phyloP scores from a whole-genome alignment of 495 filamentous ascomycete species.

The Tuber calosporum region DNA sequence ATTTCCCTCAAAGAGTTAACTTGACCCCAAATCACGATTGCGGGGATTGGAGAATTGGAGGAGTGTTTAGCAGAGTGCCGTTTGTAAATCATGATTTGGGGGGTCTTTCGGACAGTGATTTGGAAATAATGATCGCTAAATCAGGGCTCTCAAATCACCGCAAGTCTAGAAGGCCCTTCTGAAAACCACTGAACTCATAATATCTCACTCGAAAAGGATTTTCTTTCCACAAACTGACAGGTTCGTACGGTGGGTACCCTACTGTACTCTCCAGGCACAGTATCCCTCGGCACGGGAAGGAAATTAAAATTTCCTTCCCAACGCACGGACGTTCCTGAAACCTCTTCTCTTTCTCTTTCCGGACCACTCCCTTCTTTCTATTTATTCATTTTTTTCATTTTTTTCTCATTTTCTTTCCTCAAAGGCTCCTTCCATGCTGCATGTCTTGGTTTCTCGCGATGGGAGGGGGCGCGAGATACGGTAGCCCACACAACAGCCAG shows the following conservation, averaged over 20 bases:
- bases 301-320: constrained; percentile 1
- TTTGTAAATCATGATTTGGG: no score
- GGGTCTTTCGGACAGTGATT: no score
- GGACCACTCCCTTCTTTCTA: background rate
- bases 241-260: background rate
- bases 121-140: no score
- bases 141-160: no score
- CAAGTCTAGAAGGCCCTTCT: no score
- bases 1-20: no score
- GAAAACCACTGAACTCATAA: background rate
- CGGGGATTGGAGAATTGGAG: no score
- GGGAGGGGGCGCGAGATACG: background rate
- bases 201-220: background rate
- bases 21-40: no score
- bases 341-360: background rate
- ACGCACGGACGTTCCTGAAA: background rate
- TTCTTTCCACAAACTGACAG: background rate
- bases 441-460: background rate
- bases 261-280: background rate
- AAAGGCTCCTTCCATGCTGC: background rate
- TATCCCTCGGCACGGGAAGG: background rate
- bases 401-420: background rate
- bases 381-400: background rate
- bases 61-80: no score
- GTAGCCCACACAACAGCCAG: background rate